These are phyloP conservation scores for Cyclanthera cordifolia DNA, from an alignment of 306 rosid genomes.

Conservation along the genomic window DNA sequence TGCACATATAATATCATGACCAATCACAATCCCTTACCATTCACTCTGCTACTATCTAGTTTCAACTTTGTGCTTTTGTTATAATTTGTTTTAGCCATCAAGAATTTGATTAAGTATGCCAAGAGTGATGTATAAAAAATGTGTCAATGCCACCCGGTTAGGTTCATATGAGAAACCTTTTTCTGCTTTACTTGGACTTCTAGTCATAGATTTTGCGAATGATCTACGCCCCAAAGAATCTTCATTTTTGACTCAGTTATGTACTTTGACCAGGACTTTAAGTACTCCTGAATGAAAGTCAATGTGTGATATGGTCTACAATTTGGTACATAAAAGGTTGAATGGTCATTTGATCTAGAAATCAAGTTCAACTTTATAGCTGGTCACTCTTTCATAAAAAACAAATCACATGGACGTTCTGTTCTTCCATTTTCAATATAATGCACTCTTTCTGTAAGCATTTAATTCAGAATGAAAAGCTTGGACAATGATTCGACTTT, in stretches of 20 bases:
- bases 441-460: neutral
- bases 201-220: neutral
- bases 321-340: neutral
- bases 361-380: neutral
- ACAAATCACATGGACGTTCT: conserved; percentile 1
- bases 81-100: too few relatives aligned
- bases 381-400: neutral
- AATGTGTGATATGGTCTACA: neutral
- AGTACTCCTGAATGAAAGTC: neutral
- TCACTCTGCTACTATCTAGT: too few relatives aligned
- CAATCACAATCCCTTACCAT: too few relatives aligned
- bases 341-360: neutral
- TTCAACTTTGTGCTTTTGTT: too few relatives aligned
- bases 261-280: neutral
- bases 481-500: neutral
- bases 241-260: neutral
- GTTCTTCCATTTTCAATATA: neutral
- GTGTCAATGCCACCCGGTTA: too few relatives aligned
- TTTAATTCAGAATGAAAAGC: neutral
- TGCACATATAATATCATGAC: too few relatives aligned
- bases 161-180: too few relatives aligned
- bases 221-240: neutral
- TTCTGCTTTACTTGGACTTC: too few relatives aligned
- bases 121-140: too few relatives aligned
- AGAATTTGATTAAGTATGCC: too few relatives aligned